Evolutionary conservation across 2,329 filamentous ascomycete genomes (phyloP).

Genomic region (Talaromyces rugulosus): DNA sequence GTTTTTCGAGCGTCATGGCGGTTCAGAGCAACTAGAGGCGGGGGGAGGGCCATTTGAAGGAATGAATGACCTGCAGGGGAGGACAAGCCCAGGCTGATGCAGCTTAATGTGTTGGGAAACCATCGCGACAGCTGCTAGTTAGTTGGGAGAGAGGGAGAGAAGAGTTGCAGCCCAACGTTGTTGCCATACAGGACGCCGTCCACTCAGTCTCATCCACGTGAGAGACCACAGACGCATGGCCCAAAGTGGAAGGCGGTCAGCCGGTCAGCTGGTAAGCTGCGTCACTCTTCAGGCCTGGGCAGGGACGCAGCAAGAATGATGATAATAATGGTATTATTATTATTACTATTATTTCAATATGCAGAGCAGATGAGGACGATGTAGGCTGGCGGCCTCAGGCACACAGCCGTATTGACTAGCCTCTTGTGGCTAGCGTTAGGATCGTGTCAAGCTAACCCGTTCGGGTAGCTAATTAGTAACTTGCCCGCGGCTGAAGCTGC

Average conservation of each 20-base stretch:
- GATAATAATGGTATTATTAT: background rate
- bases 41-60: background rate
- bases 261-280: background rate
- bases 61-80: background rate
- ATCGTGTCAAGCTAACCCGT: background rate
- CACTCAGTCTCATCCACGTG: background rate
- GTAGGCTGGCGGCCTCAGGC: background rate
- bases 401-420: background rate
- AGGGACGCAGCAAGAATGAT: constrained; percentile 2
- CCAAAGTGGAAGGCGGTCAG: background rate
- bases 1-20: background rate
- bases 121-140: background rate
- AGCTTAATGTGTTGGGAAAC: background rate
- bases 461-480: background rate
- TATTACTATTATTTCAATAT: background rate
- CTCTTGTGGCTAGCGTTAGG: background rate
- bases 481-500: background rate
- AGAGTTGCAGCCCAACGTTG: constrained; percentile 14
- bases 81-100: background rate
- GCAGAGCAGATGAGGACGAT: no score
- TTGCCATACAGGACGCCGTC: constrained; percentile 11
- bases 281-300: constrained; percentile 2
- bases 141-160: background rate
- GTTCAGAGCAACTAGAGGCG: background rate
- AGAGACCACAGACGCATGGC: background rate